phyloP scores from a whole-genome alignment of 2,329 filamentous ascomycete genomes.

The Teratosphaeria destructans region DNA sequence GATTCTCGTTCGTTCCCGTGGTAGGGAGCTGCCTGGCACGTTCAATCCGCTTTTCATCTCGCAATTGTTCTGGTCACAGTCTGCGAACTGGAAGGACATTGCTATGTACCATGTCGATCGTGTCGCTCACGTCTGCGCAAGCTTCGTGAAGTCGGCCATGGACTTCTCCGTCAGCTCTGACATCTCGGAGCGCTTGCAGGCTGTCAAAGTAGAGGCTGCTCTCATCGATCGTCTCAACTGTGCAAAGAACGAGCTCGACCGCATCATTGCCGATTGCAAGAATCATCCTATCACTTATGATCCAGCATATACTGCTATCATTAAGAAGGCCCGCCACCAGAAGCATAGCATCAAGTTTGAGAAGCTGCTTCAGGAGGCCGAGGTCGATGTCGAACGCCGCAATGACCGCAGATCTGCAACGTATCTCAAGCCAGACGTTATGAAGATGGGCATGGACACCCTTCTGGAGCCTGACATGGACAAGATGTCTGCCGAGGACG shows the following conservation, averaged over 20 bases:
- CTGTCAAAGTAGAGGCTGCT: constrained; percentile 30
- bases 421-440: constrained; percentile 1
- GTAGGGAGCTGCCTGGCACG: constrained; percentile 48
- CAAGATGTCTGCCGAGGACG: constrained; percentile 24
- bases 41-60: constrained; percentile 51
- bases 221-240: constrained; percentile 28
- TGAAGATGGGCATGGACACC: constrained; percentile 23
- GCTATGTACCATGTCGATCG: constrained; percentile 27
- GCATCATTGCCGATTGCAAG: constrained; percentile 38
- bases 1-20: constrained; percentile 40
- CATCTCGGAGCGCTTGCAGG: constrained; percentile 28
- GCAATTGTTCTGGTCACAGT: constrained; percentile 52
- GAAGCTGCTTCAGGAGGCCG: constrained; percentile 4
- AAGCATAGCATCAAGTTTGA: constrained; percentile 7
- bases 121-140: constrained; percentile 24
- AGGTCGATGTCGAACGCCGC: constrained; percentile 1
- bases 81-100: constrained; percentile 41
- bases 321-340: constrained; percentile 22
- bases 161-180: constrained; percentile 30
- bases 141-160: constrained; percentile 28
- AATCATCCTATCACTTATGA: constrained; percentile 30
- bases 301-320: constrained; percentile 26
- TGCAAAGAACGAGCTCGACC: constrained; percentile 32
- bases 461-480: constrained; percentile 23
- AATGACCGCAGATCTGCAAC: background rate